Conservation (phyloP, 371 early-diverging fungal species). For the Mortierella sp. region DNA sequence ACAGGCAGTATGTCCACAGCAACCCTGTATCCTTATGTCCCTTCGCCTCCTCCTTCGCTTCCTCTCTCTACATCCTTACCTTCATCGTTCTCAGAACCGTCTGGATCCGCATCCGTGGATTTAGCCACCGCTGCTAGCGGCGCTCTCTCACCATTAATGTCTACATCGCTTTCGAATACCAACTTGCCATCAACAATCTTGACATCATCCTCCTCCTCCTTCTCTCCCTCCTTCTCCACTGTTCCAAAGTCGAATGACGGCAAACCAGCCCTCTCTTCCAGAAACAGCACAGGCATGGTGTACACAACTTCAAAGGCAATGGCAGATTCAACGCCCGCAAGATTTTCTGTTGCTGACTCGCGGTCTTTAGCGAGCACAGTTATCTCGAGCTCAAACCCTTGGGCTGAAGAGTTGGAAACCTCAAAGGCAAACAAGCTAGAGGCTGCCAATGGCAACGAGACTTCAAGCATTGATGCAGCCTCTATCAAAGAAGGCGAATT, state of each 20-base stretch:
- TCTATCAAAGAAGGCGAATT: constrained; percentile 27
- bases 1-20: constrained; percentile 42
- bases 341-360: constrained; percentile 52
- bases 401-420: constrained; percentile 55
- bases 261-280: constrained; percentile 34
- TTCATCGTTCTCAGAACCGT: constrained; percentile 36
- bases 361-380: constrained; percentile 37
- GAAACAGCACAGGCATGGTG: constrained; percentile 45
- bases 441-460: constrained; percentile 16
- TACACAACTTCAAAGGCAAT: constrained; percentile 9
- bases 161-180: constrained; percentile 20
- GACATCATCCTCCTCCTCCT: neutral
- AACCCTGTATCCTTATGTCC: constrained; percentile 34
- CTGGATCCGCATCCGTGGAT: constrained; percentile 32
- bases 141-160: constrained; percentile 24
- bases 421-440: neutral
- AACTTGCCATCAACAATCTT: constrained; percentile 4
- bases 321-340: constrained; percentile 6
- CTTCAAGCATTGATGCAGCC: constrained; percentile 5
- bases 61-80: constrained; percentile 41
- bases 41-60: constrained; percentile 45
- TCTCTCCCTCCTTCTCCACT: too few relatives aligned
- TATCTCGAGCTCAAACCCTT: constrained; percentile 34
- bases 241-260: constrained; percentile 23
- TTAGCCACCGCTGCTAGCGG: constrained; percentile 23